phyloP scores from a whole-genome alignment of 192 early-diverging fungal species.

The Backusella luteola region DNA sequence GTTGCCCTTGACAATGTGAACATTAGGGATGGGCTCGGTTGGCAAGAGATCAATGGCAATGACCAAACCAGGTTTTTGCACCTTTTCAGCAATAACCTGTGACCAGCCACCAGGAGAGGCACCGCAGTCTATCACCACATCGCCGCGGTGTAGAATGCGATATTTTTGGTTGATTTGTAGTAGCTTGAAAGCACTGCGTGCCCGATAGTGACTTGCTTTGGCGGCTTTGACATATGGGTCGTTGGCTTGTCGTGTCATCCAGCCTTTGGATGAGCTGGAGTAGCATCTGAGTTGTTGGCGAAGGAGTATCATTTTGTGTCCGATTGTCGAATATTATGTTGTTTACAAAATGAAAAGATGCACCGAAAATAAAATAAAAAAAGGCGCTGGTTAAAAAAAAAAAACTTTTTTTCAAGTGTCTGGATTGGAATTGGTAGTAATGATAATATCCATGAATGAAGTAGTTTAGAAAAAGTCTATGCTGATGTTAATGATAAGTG shows the following conservation, averaged over 20 bases:
- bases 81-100: conserved; percentile 58
- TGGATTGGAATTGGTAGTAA: too few relatives aligned
- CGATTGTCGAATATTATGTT: background rate
- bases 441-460: too few relatives aligned
- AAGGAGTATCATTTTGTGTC: background rate
- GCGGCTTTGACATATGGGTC: conserved; percentile 71
- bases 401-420: too few relatives aligned
- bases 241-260: conserved; percentile 60
- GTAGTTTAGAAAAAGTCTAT: too few relatives aligned
- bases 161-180: conserved; percentile 54
- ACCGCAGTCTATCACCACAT: conserved; percentile 59
- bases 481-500: too few relatives aligned
- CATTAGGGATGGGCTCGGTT: conserved; percentile 66
- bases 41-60: conserved; percentile 72
- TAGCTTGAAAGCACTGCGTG: conserved; percentile 77
- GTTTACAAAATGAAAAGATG: too few relatives aligned
- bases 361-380: too few relatives aligned
- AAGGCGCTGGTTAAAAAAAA: too few relatives aligned
- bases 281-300: conserved; percentile 10
- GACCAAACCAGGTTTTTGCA: conserved; percentile 41
- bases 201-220: conserved; percentile 56
- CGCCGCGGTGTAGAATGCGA: conserved; percentile 22
- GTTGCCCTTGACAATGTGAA: conserved; percentile 64
- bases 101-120: conserved; percentile 81
- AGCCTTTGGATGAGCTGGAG: conserved; percentile 52